These are phyloP conservation scores for Miscanthus lutarioriparius DNA, from an alignment of 176 grass and related monocot species.

Conservation along the genomic window DNA sequence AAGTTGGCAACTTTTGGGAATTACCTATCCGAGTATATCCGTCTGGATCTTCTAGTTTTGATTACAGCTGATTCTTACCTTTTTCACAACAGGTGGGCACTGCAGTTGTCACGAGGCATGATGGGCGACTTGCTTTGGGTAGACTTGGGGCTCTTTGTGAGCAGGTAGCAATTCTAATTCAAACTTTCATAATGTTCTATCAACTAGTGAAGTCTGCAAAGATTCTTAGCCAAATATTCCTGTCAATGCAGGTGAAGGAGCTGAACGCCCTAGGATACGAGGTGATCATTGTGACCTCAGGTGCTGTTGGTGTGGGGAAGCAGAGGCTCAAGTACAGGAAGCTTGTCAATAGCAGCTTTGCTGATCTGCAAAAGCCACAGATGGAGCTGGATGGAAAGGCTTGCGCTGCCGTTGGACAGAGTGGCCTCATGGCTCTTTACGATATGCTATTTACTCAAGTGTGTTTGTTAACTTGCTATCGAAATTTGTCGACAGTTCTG, in stretches of 20 bases:
- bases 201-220: not conserved
- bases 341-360: slow-evolving; percentile 93
- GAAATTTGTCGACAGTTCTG: not conserved
- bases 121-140: slow-evolving; percentile 84
- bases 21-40: not conserved
- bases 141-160: slow-evolving; percentile 83
- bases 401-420: slow-evolving; percentile 92
- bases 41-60: not conserved
- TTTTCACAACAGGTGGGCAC: slow-evolving; percentile 71
- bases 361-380: slow-evolving; percentile 95
- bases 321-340: slow-evolving; percentile 81
- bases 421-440: slow-evolving; percentile 93
- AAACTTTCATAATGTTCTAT: not conserved
- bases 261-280: slow-evolving; percentile 78
- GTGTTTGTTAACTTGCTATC: slow-evolving; percentile 31
- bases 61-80: not conserved
- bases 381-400: slow-evolving; percentile 91
- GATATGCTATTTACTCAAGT: slow-evolving; percentile 92
- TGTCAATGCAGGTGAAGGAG: slow-evolving; percentile 68
- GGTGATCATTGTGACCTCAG: slow-evolving; percentile 91
- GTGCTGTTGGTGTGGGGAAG: slow-evolving; percentile 87
- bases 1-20: not conserved
- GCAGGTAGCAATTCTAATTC: slow-evolving; percentile 52
- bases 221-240: slow-evolving; percentile 6
- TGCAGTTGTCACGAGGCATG: slow-evolving; percentile 84